Conservation (phyloP, 1,139 yeast genomes). For the Pichia sp. region DNA sequence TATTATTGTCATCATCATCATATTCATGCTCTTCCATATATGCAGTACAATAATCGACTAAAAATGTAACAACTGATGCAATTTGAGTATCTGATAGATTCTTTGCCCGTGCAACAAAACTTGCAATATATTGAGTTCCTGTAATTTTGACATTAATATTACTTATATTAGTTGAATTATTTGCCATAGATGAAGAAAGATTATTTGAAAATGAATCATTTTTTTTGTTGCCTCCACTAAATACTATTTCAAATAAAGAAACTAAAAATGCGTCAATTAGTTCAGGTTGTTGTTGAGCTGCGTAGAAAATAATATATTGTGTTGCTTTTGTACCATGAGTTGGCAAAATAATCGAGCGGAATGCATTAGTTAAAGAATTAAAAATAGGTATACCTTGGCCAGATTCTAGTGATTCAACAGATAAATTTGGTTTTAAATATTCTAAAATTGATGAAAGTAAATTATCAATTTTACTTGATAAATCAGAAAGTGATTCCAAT, state of each 20-base stretch:
- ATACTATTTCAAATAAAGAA: conserved; percentile 74
- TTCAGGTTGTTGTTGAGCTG: conserved; percentile 77
- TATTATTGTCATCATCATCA: conserved; percentile 45
- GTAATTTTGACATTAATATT: conserved; percentile 62
- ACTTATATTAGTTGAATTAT: conserved; percentile 1
- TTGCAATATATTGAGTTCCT: conserved; percentile 86
- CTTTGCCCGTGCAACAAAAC: conserved; percentile 85
- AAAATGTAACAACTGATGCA: conserved; percentile 68
- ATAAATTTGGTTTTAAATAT: conserved; percentile 45
- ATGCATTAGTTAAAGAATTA: conserved; percentile 67
- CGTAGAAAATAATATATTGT: conserved; percentile 76
- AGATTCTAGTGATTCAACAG: conserved; percentile 43
- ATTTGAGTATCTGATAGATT: conserved; percentile 65
- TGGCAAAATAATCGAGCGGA: conserved; percentile 77
- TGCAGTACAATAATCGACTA: conserved; percentile 76
- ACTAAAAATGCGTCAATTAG: conserved; percentile 82
- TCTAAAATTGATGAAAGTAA: conserved; percentile 52
- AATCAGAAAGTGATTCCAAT: conserved; percentile 48
- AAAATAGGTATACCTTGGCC: conserved; percentile 72
- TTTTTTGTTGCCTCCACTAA: conserved; percentile 31
- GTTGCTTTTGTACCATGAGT: conserved; percentile 89
- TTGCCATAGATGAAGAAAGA: not conserved
- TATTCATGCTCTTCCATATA: conserved; percentile 83
- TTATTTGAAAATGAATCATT: not conserved
- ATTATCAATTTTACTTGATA: conserved; percentile 65